Base-by-base conservation (phyloP, 768 basidiomycete genomes). In the Phylloporus sp. region DNA sequence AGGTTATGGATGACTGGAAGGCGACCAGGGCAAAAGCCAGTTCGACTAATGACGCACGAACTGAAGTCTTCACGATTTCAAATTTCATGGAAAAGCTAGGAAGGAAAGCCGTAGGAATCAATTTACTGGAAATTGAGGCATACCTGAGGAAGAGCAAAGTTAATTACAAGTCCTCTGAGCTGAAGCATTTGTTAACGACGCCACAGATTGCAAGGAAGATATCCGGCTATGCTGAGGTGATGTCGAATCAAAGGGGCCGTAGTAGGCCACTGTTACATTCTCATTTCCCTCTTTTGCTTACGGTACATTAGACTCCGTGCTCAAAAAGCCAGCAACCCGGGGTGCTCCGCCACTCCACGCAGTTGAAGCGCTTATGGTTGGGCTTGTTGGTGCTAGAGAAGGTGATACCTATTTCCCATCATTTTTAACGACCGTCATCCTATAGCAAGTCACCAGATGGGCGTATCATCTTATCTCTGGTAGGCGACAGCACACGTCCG, bases 141-240 rank as follows among this genome's bases (percentile, higher is more conserved):
- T 97, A 96, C 67, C 67, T 97, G 44, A 83, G 77, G 61, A 77
- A 71, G 50, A 94, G 91, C 64, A 95, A 93, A 76, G 90, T 68
- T 89, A 90, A 73, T 86, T 17, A 6, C 20, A 34, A 13, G 17
- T 13, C 24, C 41, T 37, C 2, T 28, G 6, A 29, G 9, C 26
- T 45, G n/a, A 14, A 20, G 9, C 40, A 13, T 21, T 17, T 42
- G 38, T 54, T 6, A 44, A 46, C 10, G 28, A 22, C 18, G 7
- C 4, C 11, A 4, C 49, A 84, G 79, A 75, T 87, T 45, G 84
- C 84, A 7, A 73, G 82, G 55, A 87, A 92, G 64, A 88, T 93
- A 43, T 81, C 89, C n/a, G 80, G 89, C 1, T 96, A 94, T 63
- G 77, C 81, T 20, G 84, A 90, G 41, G 79, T 76, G 52, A 64